Evolutionary conservation across 73 alveolate genomes (phyloP), one percentile per base, ranked within the genome.

Genomic region (Paramecium caudatum): DNA sequence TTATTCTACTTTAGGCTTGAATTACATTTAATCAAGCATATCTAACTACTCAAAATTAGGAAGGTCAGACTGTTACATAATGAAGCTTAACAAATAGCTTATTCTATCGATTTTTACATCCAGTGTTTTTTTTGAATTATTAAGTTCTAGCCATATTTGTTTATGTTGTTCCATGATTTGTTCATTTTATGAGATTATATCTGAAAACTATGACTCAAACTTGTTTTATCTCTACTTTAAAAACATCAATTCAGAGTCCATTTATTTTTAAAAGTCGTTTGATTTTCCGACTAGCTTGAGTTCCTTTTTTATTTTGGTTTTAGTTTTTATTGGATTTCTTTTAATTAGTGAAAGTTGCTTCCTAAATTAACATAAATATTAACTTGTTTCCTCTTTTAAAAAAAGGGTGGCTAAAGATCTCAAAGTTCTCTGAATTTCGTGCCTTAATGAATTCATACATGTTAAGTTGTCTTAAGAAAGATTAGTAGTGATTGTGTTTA

Each of bases 361-460:
- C 30, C 83, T 65, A 65, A 33, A 7, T n/a, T n/a, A 55, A 23
- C 47, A 65, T 33, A 16, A 33, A 65, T 13, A 33, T 65, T 33
- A 33, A 65, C 83, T 33, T 65, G 9, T 65, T 36, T 36, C 83
- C 83, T n/a, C 83, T 30, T 65, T 65, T 65, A n/a, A 65, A 65
- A 21, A 33, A 33, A 0, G 83, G 83, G 16, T 65, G 83, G 39
- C 83, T 65, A 15, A 65, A 65, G 16, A 65, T 65, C 36, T 65
- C 83, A 65, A 12, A 65, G 15, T 65, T 36, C 17, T 65, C 83
- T 10, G 50, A 65, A 36, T 65, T 65, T 65, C 83, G 27, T 15
- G 83, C 83, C 39, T 65, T 65, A 33, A 33, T 33, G 34, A 65
- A 65, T n/a, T 65, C 83, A 65, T 65, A 65, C 83, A 65, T 65